phyloP scores from a whole-genome alignment of 1,284 basidiomycete genomes.

The Marasmius oreades region DNA sequence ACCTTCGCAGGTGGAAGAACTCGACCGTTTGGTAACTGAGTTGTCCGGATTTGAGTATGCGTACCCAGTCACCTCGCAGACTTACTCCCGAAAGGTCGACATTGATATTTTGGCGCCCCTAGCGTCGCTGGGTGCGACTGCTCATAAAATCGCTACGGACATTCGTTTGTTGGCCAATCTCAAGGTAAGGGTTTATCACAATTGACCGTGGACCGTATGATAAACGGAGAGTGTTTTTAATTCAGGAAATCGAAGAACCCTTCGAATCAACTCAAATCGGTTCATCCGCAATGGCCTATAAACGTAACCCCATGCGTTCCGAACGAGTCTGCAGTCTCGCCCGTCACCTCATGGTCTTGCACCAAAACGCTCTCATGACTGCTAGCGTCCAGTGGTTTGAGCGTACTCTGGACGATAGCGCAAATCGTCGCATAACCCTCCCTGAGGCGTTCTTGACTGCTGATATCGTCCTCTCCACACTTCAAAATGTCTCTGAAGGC shows the following conservation, averaged over 20 bases:
- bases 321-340: conserved; percentile 96
- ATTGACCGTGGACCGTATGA: too few relatives aligned
- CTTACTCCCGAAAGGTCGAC: conserved; percentile 98
- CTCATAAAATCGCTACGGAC: conserved; percentile 98
- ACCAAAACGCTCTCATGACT: conserved; percentile 93
- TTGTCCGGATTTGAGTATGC: conserved; percentile 92
- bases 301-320: conserved; percentile 98
- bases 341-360: conserved; percentile 88
- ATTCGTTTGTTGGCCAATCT: conserved; percentile 89
- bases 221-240: not conserved
- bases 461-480: conserved; percentile 92
- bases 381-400: conserved; percentile 95
- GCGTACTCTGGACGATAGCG: conserved; percentile 93
- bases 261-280: conserved; percentile 99
- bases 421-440: conserved; percentile 93
- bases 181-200: conserved; percentile 58
- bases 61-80: conserved; percentile 98
- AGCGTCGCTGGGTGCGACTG: conserved; percentile 90
- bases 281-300: conserved; percentile 99
- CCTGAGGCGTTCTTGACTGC: conserved; percentile 97
- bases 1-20: conserved; percentile 69
- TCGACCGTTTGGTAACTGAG: conserved; percentile 87
- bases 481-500: conserved; percentile 97
- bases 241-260: conserved; percentile 93
- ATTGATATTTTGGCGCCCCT: conserved; percentile 89